Evolutionary conservation across 805 yeast genomes (phyloP).

Genomic region (Sungouiozyma intestinalis): DNA sequence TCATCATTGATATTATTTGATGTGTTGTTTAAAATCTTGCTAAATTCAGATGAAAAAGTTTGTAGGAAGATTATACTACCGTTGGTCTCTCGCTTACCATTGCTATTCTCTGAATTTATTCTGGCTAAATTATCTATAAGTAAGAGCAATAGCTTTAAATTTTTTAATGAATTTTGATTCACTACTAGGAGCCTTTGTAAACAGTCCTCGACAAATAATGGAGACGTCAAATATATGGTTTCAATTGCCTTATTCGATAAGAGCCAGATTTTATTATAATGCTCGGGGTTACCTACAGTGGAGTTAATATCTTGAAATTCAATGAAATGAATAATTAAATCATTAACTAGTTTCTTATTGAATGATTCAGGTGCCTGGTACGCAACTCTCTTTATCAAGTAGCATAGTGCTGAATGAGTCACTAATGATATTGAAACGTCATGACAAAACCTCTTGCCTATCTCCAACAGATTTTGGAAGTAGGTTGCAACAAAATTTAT

Average conservation of each 20-base stretch:
- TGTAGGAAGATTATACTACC: constrained; percentile 23
- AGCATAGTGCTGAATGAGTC: constrained; percentile 36
- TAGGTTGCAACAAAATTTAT: constrained; percentile 15
- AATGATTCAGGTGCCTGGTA: constrained; percentile 27
- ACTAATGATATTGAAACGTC: constrained; percentile 8
- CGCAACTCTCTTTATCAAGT: constrained; percentile 34
- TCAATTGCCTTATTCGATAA: constrained; percentile 24
- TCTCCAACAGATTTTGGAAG: constrained; percentile 17
- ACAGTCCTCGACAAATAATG: constrained; percentile 8
- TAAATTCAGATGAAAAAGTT: constrained; percentile 25
- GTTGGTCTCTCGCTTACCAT: constrained; percentile 7
- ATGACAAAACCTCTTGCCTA: constrained; percentile 1
- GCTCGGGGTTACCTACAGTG: constrained; percentile 4
- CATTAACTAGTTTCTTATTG: constrained; percentile 7
- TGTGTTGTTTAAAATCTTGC: constrained; percentile 21
- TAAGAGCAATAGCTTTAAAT: constrained; percentile 8
- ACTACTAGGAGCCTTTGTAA: constrained; percentile 4
- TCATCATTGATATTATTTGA: constrained; percentile 7
- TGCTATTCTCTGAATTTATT: constrained; percentile 9
- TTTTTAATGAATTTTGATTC: not conserved
- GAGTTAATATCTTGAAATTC: constrained; percentile 3
- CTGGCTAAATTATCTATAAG: constrained; percentile 21
- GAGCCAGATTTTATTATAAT: constrained; percentile 22
- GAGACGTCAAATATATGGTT: constrained; percentile 22
- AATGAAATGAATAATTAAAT: constrained; percentile 8